Evolutionary conservation across 2,329 filamentous ascomycete genomes (phyloP).

Genomic region (Camillea tinctor): DNA sequence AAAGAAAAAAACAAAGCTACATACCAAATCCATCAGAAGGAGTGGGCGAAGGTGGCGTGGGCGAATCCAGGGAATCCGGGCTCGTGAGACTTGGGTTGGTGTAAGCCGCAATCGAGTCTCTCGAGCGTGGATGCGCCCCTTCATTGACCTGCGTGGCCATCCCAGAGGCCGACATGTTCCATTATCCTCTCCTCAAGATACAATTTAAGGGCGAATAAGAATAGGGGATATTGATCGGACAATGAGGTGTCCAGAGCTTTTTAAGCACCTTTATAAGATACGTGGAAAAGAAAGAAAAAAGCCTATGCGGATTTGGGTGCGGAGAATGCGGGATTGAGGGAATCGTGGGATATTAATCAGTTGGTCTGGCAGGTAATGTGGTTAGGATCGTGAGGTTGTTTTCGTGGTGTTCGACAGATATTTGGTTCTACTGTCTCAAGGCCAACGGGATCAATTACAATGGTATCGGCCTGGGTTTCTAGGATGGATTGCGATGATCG

Average conservation of each 20-base stretch:
- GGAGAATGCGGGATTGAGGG: not conserved
- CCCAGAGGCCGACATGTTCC: conserved; percentile 30
- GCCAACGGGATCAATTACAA: too few relatives aligned
- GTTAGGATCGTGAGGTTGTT: too few relatives aligned
- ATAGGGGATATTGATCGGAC: not conserved
- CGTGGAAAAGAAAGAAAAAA: not conserved
- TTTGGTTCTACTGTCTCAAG: too few relatives aligned
- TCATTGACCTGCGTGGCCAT: conserved; percentile 22
- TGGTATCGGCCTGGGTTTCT: too few relatives aligned
- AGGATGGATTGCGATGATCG: too few relatives aligned
- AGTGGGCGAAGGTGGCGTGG: conserved; percentile 8
- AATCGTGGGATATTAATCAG: not conserved
- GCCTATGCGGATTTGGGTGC: not conserved
- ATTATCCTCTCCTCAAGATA: conserved; percentile 20
- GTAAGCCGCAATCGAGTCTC: conserved; percentile 9
- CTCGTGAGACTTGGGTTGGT: conserved; percentile 4
- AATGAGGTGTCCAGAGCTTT: not conserved
- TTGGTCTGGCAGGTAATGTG: too few relatives aligned
- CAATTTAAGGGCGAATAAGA: conserved; percentile 3
- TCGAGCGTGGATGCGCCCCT: conserved; percentile 17
- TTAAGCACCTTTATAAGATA: not conserved
- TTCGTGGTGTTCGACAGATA: too few relatives aligned
- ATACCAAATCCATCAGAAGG: conserved; percentile 19
- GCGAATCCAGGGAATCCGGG: conserved; percentile 7
- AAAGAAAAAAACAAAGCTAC: conserved; percentile 2